Evolutionary conservation across 2,329 filamentous ascomycete species (phyloP).

Genomic region (Alternaria infectoria): DNA sequence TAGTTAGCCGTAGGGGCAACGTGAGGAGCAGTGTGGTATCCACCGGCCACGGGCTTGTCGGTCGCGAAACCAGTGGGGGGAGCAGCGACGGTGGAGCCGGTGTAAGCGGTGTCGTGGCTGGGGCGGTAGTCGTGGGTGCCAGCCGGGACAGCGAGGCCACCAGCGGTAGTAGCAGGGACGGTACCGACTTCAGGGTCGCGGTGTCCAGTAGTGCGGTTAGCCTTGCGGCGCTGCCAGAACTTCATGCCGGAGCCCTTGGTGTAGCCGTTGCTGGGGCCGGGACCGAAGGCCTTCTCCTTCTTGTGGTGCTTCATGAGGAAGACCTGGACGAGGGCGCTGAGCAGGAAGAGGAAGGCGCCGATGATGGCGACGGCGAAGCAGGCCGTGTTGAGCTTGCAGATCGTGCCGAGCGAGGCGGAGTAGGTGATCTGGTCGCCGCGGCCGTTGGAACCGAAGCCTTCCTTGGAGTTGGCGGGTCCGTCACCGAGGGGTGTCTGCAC

Average conservation of each 20-base stretch:
- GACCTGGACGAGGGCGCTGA: conserved; percentile 73
- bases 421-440: conserved; percentile 52
- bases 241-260: conserved; percentile 64
- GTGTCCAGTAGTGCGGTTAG: conserved; percentile 39
- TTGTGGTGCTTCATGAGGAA: conserved; percentile 73
- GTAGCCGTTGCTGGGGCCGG: conserved; percentile 70
- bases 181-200: conserved; percentile 54
- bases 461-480: conserved; percentile 61
- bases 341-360: conserved; percentile 75
- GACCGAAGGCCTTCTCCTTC: conserved; percentile 75
- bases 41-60: conserved; percentile 46
- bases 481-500: conserved; percentile 73
- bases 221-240: conserved; percentile 52
- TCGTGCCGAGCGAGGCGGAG: conserved; percentile 58
- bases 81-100: conserved; percentile 55
- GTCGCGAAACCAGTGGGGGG: conserved; percentile 43
- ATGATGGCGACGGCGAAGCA: conserved; percentile 80
- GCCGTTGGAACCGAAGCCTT: conserved; percentile 55
- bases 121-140: conserved; percentile 48
- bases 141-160: conserved; percentile 21
- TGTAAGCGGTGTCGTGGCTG: conserved; percentile 57
- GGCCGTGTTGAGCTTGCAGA: conserved; percentile 79
- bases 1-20: conserved; percentile 36
- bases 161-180: conserved; percentile 22
- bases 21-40: conserved; percentile 55